Conservation (phyloP, 2,329 filamentous ascomycete genomes). For the Aspergillus tanneri region DNA sequence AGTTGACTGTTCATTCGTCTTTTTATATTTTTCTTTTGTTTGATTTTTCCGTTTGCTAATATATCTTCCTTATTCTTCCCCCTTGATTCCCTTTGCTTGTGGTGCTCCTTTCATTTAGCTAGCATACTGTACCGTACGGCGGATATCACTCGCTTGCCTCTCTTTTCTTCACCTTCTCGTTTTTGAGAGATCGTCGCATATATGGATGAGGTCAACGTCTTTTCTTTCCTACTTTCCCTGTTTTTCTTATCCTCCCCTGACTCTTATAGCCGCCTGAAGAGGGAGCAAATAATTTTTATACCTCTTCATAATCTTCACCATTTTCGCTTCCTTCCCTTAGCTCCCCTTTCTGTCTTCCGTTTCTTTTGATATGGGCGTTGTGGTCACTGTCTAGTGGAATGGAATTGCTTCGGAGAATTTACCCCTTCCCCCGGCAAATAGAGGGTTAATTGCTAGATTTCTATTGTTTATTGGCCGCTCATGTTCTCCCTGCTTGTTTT, state of each 20-base stretch:
- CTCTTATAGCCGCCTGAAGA: background rate
- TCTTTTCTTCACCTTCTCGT: background rate
- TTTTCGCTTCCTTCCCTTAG: background rate
- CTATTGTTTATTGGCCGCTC: constrained; percentile 2
- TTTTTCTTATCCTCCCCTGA: background rate
- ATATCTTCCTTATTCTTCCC: background rate
- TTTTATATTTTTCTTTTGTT: background rate
- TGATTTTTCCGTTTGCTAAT: background rate
- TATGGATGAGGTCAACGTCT: too few species aligned
- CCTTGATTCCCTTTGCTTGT: background rate
- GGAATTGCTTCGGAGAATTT: constrained; percentile 11
- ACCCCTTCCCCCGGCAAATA: constrained; percentile 9
- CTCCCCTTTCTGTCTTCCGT: background rate
- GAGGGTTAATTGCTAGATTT: constrained; percentile 19
- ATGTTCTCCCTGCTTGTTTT: constrained; percentile 10
- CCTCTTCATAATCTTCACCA: too few species aligned
- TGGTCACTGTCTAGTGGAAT: constrained; percentile 13
- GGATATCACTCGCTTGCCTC: background rate
- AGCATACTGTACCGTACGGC: background rate
- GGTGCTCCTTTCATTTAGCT: background rate
- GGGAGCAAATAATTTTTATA: too few species aligned
- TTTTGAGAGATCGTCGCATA: too few species aligned
- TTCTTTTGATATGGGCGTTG: constrained; percentile 19
- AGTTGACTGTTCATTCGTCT: background rate
- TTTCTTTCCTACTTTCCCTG: background rate